phyloP scores from a whole-genome alignment of 225 moss, liverwort and hornwort genomes.

The Antitrichia curtipendula region DNA sequence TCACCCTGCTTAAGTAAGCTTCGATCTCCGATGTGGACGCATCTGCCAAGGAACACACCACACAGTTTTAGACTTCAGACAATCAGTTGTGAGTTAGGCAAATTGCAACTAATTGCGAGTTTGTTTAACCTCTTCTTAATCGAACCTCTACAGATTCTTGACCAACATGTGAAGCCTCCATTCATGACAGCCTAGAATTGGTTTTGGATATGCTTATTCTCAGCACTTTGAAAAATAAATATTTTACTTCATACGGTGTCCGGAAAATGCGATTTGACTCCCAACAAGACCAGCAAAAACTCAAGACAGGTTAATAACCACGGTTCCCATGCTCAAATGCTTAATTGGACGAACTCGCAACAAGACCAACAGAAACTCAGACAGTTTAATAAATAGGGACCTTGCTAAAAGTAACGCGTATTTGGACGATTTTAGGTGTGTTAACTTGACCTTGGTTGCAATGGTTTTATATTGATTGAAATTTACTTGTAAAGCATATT shows the following conservation, averaged over 20 bases:
- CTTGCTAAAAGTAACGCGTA: not conserved
- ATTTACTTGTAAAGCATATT: not conserved
- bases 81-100: too few relatives aligned
- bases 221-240: not conserved
- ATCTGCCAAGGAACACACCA: not conserved
- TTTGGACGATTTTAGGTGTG: not conserved
- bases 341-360: not conserved
- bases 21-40: conserved; percentile 20
- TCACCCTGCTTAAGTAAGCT: conserved; percentile 14
- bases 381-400: not conserved
- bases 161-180: not conserved
- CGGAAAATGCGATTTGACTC: not conserved
- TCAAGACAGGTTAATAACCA: not conserved
- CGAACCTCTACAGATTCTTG: not conserved
- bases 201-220: not conserved
- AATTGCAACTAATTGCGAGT: not conserved
- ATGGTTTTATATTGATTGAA: not conserved
- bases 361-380: not conserved
- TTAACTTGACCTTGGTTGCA: not conserved
- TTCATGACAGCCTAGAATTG: not conserved
- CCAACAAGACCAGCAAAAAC: not conserved
- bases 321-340: not conserved
- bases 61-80: not conserved
- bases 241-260: not conserved
- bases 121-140: not conserved